Percentiles rank a stretch among this genome's conserved stretches.
These are phyloP conservation scores for Inonotus hispidus DNA, from an alignment of 1,284 basidiomycete genomes.

Conservation along the genomic window DNA sequence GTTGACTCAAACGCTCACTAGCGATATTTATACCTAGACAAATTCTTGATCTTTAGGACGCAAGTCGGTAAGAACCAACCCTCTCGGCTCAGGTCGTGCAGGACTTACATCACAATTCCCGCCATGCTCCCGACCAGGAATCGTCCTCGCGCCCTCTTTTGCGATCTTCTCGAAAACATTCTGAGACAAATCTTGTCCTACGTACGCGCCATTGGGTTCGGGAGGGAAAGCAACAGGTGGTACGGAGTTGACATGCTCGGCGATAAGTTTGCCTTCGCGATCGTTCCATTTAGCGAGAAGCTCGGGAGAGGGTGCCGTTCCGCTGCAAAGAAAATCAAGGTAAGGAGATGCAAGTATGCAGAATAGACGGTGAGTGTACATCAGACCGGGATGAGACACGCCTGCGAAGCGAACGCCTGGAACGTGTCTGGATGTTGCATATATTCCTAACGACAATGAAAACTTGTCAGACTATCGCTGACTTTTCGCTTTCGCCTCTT, in stretches of 20 bases:
- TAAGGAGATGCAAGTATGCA: not conserved
- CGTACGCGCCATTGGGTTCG: constrained; percentile 54
- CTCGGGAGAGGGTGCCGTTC: constrained; percentile 70
- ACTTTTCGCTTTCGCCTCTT: not conserved
- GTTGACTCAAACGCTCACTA: constrained; percentile 19
- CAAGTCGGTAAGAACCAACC: not conserved
- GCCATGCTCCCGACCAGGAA: constrained; percentile 77
- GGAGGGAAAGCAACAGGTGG: constrained; percentile 69
- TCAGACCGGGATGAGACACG: constrained; percentile 70
- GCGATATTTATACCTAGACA: constrained; percentile 44
- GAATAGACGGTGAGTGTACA: constrained; percentile 26
- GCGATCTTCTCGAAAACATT: constrained; percentile 52
- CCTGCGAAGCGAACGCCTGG: constrained; percentile 78
- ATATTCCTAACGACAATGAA: constrained; percentile 40
- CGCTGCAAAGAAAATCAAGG: constrained; percentile 26
- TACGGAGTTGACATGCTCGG: constrained; percentile 44
- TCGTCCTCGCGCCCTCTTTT: constrained; percentile 66
- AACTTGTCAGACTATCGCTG: constrained; percentile 14
- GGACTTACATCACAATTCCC: constrained; percentile 69
- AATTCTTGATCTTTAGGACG: constrained; percentile 58
- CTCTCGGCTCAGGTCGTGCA: not conserved
- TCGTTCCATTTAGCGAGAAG: constrained; percentile 70
- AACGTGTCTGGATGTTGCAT: constrained; percentile 68
- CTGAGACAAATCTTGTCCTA: constrained; percentile 56
- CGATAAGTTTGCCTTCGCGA: constrained; percentile 66